phyloP scores from a whole-genome alignment of 1,139 yeast genomes.

The Magnusiomyces magnusii region DNA sequence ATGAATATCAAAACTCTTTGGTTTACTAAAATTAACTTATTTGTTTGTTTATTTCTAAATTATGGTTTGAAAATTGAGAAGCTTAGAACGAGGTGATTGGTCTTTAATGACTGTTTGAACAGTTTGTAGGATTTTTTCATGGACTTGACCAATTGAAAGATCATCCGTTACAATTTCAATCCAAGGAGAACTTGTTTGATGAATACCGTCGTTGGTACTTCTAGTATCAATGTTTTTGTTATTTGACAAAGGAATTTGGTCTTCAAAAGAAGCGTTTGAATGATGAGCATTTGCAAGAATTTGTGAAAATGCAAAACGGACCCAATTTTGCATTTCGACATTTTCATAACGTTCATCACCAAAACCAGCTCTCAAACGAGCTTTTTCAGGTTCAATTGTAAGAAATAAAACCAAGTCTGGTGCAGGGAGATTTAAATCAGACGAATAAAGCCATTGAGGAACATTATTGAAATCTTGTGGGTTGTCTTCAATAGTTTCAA shows the following conservation, averaged over 20 bases:
- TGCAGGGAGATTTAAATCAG: constrained; percentile 77
- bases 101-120: neutral
- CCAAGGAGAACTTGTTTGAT: constrained; percentile 6
- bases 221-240: too few relatives aligned
- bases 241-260: too few relatives aligned
- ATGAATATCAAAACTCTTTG: too few relatives aligned
- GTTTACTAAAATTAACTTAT: too few relatives aligned
- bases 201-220: too few relatives aligned
- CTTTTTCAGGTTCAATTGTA: constrained; percentile 47
- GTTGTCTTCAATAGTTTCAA: neutral
- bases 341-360: constrained; percentile 91
- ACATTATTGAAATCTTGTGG: constrained; percentile 43
- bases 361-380: constrained; percentile 62
- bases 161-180: constrained; percentile 2
- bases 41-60: neutral
- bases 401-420: constrained; percentile 83
- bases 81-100: neutral
- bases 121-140: neutral
- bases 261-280: too few relatives aligned
- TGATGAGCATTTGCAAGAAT: too few relatives aligned
- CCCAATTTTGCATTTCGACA: constrained; percentile 60
- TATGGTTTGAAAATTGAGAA: neutral
- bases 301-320: constrained; percentile 30
- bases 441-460: constrained; percentile 63
- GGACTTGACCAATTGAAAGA: neutral